Evolutionary conservation across 2,329 filamentous ascomycete species (phyloP).

Genomic region (Fusarium robinianum): DNA sequence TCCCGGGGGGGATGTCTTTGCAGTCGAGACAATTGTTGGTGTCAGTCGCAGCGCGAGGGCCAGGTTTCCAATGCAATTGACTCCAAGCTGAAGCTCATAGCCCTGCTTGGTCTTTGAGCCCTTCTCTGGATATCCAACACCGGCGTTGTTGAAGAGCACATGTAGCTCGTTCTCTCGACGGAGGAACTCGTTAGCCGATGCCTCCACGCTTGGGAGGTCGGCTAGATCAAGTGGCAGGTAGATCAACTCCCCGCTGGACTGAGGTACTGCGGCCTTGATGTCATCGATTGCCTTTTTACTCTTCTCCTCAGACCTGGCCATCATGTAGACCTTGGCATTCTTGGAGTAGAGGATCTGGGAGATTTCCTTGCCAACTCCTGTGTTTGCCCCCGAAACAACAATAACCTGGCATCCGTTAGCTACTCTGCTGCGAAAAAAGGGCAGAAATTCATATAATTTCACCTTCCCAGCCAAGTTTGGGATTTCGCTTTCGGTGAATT

Average conservation of each 20-base stretch:
- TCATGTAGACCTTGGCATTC: slow-evolving; percentile 60
- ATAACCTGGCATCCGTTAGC: slow-evolving; percentile 42
- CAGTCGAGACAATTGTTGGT: slow-evolving; percentile 41
- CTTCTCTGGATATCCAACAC: slow-evolving; percentile 44
- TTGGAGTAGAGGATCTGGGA: slow-evolving; percentile 56
- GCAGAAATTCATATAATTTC: slow-evolving; percentile 30
- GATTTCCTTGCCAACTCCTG: slow-evolving; percentile 55
- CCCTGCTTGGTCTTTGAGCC: slow-evolving; percentile 45
- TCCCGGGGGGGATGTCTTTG: slow-evolving; percentile 34
- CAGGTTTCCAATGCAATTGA: slow-evolving; percentile 48
- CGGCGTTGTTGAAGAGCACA: slow-evolving; percentile 50
- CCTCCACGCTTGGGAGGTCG: slow-evolving; percentile 10
- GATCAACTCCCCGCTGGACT: slow-evolving; percentile 44
- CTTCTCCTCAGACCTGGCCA: slow-evolving; percentile 51
- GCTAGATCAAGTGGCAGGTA: slow-evolving; percentile 49
- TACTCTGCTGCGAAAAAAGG: neutral
- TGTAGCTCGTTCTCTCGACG: slow-evolving; percentile 38
- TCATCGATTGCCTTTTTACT: slow-evolving; percentile 48
- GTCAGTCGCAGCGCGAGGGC: slow-evolving; percentile 46
- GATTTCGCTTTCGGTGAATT: slow-evolving; percentile 62
- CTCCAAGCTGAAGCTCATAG: slow-evolving; percentile 49
- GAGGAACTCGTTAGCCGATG: slow-evolving; percentile 34
- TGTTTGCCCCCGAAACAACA: slow-evolving; percentile 52
- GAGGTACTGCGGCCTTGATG: slow-evolving; percentile 44
- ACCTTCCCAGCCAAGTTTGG: slow-evolving; percentile 57